phyloP scores from a whole-genome alignment of 2,329 filamentous ascomycete genomes.

The Xylaria sp. region DNA sequence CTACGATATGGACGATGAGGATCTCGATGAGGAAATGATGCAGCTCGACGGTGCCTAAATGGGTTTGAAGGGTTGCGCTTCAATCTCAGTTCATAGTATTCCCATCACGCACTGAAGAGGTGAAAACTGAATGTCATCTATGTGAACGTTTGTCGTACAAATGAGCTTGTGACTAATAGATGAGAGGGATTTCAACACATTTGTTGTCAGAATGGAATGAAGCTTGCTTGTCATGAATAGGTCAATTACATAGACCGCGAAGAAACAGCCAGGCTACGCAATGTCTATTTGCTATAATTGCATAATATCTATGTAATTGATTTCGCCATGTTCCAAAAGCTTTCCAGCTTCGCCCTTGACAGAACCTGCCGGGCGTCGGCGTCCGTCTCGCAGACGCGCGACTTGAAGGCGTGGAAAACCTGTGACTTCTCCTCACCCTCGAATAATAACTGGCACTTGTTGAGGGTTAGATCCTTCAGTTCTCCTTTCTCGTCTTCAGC shows the following conservation, averaged over 20 bases:
- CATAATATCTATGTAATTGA: slow-evolving; percentile 52
- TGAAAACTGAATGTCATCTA: background rate
- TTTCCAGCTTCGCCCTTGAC: slow-evolving; percentile 87
- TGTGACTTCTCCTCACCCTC: slow-evolving; percentile 87
- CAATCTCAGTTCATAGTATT: background rate
- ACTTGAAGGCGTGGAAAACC: slow-evolving; percentile 87
- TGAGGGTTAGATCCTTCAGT: slow-evolving; percentile 82
- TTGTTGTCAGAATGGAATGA: background rate
- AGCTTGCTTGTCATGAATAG: slow-evolving; percentile 2
- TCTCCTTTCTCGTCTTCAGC: slow-evolving; percentile 81
- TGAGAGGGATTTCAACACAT: background rate
- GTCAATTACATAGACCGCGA: background rate
- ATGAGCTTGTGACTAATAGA: slow-evolving; percentile 7
- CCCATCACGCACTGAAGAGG: background rate
- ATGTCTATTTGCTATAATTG: background rate
- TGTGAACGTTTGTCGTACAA: background rate
- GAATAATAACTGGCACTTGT: slow-evolving; percentile 86
- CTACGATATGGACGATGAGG: slow-evolving; percentile 64
- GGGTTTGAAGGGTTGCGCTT: background rate
- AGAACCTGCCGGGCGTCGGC: slow-evolving; percentile 85
- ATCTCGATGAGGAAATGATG: slow-evolving; percentile 67
- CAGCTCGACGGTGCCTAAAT: slow-evolving; percentile 50
- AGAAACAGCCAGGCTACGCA: background rate
- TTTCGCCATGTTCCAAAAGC: slow-evolving; percentile 93
- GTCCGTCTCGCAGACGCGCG: slow-evolving; percentile 92